Base-by-base conservation (phyloP, 2,329 filamentous ascomycete genomes). In the Claviceps africana region DNA sequence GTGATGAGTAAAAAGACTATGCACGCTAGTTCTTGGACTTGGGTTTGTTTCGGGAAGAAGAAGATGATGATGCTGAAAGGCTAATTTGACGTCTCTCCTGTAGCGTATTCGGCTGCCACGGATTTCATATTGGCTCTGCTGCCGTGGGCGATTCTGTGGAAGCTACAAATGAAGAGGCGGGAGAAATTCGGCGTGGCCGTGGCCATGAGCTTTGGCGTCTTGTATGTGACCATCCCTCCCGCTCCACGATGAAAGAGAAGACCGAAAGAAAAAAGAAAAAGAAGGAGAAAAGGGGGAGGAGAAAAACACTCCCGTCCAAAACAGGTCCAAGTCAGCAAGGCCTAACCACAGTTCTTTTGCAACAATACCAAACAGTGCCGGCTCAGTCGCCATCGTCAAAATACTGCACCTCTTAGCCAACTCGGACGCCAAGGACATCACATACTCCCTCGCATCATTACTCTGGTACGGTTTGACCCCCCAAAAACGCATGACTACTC, bases 171-270 rank as follows among this genome's bases (percentile, higher is more conserved):
- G 50, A 51, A 50, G 42, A 54, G 28, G 35, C 47, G 50, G 4
- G 50, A 52, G 22, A 54, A 54, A 42, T 52, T 52, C 31, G 53
- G 53, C 22, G 53, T 54, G 11, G 53, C 53, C 10, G 19, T 52
- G n/a, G 53, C 53, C 19, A 52, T 52, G 53, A 54, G 53, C 37
- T 47, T 54, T 13, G 53, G 53, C 17, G 42, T 54, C n/a, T 54
- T 54, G 53, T 54, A 50, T 21, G 53, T 51, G 31, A 33, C 4
- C 17, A 45, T 15, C 15, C 28, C 33, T 15, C 15, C 28, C 33
- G n/a, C 22, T 22, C 5, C 3, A 8, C 22, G 11, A 3, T 1
- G 9, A 25, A 15, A 43, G 22, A 11, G 2, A 43, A 22, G 13
- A 15, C 3, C 25, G 5, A 5, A 25, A 25, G 25, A 25, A 25